Base-by-base conservation (phyloP, 257 asterid genomes). In the Ballota nigra region DNA sequence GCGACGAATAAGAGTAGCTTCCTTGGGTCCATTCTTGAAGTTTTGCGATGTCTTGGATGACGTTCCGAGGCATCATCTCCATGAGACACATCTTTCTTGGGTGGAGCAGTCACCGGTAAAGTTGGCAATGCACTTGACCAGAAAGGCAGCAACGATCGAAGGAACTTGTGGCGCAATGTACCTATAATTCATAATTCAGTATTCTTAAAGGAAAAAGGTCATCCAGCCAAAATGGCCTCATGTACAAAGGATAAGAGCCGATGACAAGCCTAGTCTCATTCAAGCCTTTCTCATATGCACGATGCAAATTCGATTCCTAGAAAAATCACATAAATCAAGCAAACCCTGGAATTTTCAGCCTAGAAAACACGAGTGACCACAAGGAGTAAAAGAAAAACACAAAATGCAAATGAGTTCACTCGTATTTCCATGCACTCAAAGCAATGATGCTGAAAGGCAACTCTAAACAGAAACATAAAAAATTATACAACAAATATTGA, bases 101-200 rank as follows among this genome's bases (percentile, higher is more conserved):
- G 88, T 31, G 98, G 97, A 6, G 97, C 96, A 70, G 90, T 89
- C 65, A 93, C 97, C n/a, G 97, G 98, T 76, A 93, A 85, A 57
- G 86, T 85, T 60, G 98, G 96, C 79, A 87, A 83, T 67, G 96
- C 78, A 79, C 91, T 91, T 53, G 96, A 91, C 97, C 97, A 93
- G 84, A 93, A 93, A 38, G 98, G 98, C 68, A 93, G 82, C 80
- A 93, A 75, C 16, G 96, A 87, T 77, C 92, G 84, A 15, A 93
- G 81, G 74, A 91, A 69, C 88, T 93, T 93, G 63, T 87, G 87
- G 33, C 90, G 92, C 38, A 93, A 66, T 57, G 95, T 66, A 76
- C 98, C 98, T 62, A 63, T 52, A 75, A 58, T 56, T 59, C 70
- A 67, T 47, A 49, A 60, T 68, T 49, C 65, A 68, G 51, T 65